A percentile compares a stretch with the other conserved stretches of the same genome.
Conservation (phyloP, 306 rosid genomes). For the Corylus avellana region DNA sequence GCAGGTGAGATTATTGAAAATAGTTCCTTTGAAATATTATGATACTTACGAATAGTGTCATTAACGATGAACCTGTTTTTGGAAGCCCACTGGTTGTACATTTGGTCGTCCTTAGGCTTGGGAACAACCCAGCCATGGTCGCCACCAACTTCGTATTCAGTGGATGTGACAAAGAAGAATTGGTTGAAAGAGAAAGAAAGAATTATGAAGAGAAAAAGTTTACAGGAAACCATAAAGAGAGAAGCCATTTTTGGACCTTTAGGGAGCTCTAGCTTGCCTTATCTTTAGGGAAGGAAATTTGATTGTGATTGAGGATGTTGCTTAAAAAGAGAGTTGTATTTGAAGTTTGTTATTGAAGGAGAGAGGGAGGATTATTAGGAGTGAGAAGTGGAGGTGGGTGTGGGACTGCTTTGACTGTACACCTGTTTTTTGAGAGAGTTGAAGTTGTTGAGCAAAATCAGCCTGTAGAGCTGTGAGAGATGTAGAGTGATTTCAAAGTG, state of each 20-base stretch:
- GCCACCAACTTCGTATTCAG: conserved; percentile 66
- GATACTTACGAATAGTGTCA: conserved; percentile 71
- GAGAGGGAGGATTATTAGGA: conserved; percentile 17
- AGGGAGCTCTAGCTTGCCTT: conserved; percentile 33
- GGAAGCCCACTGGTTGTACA: conserved; percentile 79
- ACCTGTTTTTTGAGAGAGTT: no score
- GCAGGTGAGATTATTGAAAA: no score
- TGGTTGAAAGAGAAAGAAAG: conserved; percentile 28
- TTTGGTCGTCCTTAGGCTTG: conserved; percentile 33
- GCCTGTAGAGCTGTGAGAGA: no score
- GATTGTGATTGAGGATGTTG: background rate
- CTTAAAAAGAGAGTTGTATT: conserved; percentile 31
- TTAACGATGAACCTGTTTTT: conserved; percentile 57
- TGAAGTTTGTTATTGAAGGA: conserved; percentile 38
- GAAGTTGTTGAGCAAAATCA: no score
- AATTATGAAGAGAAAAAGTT: conserved; percentile 31
- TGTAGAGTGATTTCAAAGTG: no score
- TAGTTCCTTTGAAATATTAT: no score
- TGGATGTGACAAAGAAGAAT: conserved; percentile 24
- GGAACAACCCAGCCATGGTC: conserved; percentile 66
- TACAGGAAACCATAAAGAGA: conserved; percentile 26
- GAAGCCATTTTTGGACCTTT: conserved; percentile 41
- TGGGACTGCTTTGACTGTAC: conserved; percentile 10
- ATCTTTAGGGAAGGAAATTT: background rate
- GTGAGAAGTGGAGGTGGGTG: conserved; percentile 42